Evolutionary conservation across 257 asterid species (phyloP).

Genomic region (Ehretia macrophylla): DNA sequence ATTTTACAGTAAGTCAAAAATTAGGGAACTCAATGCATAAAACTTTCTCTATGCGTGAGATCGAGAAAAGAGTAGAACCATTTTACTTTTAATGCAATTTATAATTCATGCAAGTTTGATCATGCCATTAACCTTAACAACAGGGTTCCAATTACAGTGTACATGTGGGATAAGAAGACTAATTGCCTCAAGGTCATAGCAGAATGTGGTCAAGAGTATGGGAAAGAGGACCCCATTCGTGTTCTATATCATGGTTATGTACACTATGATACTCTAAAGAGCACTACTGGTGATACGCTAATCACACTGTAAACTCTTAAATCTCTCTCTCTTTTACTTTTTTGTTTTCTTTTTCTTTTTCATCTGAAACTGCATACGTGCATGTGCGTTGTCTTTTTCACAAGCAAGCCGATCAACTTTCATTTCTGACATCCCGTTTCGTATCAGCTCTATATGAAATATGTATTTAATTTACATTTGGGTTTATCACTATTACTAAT

Average conservation of each 20-base stretch:
- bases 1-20: constrained; percentile 48
- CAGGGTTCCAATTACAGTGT: constrained; percentile 63
- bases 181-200: constrained; percentile 49
- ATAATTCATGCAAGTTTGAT: not conserved
- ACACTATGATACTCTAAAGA: constrained; percentile 56
- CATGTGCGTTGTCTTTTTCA: not conserved
- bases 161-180: constrained; percentile 60
- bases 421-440: no score
- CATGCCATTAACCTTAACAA: constrained; percentile 4
- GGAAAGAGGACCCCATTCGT: constrained; percentile 55
- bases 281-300: constrained; percentile 26
- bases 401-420: no score
- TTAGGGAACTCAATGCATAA: no score
- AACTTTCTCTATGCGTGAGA: no score
- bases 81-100: no score
- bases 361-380: not conserved
- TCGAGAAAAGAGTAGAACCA: no score
- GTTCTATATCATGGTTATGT: constrained; percentile 70
- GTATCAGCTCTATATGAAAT: no score
- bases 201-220: constrained; percentile 69
- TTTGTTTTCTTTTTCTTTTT: not conserved
- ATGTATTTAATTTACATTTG: no score
- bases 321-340: not conserved
- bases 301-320: constrained; percentile 29
- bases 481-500: no score